Conservation (phyloP, 768 basidiomycete genomes). For the Suillus weaverae region DNA sequence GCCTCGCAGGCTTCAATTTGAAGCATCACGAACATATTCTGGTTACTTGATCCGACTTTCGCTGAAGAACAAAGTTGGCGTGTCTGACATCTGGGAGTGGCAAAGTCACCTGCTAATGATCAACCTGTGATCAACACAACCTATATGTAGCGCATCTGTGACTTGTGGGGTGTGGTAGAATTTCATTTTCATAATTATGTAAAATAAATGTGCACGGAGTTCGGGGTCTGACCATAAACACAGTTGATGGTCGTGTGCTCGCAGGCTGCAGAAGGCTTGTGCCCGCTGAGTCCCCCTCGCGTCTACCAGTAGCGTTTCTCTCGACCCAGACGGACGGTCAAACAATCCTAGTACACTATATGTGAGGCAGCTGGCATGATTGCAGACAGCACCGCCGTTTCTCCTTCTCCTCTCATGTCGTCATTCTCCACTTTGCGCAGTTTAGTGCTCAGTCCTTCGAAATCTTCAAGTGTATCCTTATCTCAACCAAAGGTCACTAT, state of each 20-base stretch:
- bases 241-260: background rate
- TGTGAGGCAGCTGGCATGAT: background rate
- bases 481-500: conserved; percentile 36
- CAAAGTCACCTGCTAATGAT: background rate
- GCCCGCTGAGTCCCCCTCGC: background rate
- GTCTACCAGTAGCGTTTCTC: background rate
- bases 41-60: background rate
- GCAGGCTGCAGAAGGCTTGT: background rate
- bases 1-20: background rate
- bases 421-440: conserved; percentile 12
- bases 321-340: background rate
- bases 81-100: background rate
- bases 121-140: background rate
- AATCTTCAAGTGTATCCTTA: conserved; percentile 34
- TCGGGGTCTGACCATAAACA: background rate
- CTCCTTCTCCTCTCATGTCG: background rate
- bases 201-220: background rate
- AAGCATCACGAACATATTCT: background rate
- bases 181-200: conserved; percentile 2
- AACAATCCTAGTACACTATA: background rate
- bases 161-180: background rate
- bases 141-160: too few relatives aligned
- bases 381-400: background rate
- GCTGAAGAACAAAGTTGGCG: background rate
- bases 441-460: conserved; percentile 15